phyloP scores from a whole-genome alignment of 2,329 filamentous ascomycete genomes.

The Colletotrichum filicis region DNA sequence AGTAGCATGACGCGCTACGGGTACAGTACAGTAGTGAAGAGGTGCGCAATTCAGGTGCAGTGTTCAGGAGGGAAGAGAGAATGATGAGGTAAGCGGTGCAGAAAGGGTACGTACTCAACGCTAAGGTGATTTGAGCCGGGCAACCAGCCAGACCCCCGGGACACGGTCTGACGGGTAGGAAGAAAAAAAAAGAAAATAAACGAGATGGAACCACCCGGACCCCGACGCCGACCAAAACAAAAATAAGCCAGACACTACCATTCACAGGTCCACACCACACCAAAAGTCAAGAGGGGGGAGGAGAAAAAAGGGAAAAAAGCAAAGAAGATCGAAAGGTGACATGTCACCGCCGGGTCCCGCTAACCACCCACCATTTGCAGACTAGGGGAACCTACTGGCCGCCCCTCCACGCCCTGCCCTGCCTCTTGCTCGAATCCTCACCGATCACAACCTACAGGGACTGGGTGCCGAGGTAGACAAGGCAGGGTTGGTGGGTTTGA shows the following conservation, averaged over 20 bases:
- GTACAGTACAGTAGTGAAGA: no score
- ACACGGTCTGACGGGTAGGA: neutral
- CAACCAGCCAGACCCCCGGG: slow-evolving; percentile 21
- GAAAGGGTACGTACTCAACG: slow-evolving; percentile 18
- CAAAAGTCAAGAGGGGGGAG: neutral
- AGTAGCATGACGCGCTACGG: slow-evolving; percentile 27
- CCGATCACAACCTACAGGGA: neutral
- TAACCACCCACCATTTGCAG: neutral
- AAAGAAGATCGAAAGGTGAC: neutral
- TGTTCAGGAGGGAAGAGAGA: neutral
- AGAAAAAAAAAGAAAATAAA: slow-evolving; percentile 6
- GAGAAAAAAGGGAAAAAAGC: slow-evolving; percentile 16
- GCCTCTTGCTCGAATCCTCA: neutral
- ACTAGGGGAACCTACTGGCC: neutral
- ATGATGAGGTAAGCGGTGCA: neutral
- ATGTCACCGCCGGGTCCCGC: slow-evolving; percentile 9
- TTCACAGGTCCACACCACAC: no score
- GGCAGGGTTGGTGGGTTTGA: neutral
- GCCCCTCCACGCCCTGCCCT: neutral
- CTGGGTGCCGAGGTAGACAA: slow-evolving; percentile 1
- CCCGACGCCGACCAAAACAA: slow-evolving; percentile 15
- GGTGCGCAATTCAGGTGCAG: neutral
- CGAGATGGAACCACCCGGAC: neutral
- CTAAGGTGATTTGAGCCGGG: slow-evolving; percentile 15
- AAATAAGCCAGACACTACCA: neutral